A percentile compares a stretch with the other conserved stretches of the same genome.
phyloP scores from a whole-genome alignment of 2,329 filamentous ascomycete genomes.

The Colletotrichum liaoningense region DNA sequence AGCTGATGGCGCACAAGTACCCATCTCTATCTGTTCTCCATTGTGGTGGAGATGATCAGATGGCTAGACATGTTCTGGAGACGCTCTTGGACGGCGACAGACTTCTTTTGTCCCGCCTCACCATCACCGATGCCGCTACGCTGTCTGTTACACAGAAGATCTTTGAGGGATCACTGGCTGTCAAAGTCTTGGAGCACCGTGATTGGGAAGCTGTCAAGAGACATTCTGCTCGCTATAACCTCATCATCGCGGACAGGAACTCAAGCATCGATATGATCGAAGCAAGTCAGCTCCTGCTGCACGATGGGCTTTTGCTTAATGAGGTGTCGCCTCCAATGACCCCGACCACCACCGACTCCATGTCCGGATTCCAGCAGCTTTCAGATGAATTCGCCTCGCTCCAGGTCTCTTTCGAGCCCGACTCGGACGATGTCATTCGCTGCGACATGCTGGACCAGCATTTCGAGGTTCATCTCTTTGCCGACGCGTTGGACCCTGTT shows the following conservation, averaged over 20 bases:
- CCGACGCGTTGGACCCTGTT: neutral
- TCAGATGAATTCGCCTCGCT: neutral
- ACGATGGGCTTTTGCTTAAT: conserved; percentile 44
- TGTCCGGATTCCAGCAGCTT: neutral
- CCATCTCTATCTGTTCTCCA: conserved; percentile 53
- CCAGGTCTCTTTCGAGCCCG: neutral
- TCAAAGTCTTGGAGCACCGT: conserved; percentile 45
- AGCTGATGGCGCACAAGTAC: conserved; percentile 51
- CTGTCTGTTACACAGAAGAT: conserved; percentile 1
- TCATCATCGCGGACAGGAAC: conserved; percentile 43
- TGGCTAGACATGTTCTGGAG: conserved; percentile 42
- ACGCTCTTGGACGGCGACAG: conserved; percentile 41
- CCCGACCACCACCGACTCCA: conserved; percentile 4
- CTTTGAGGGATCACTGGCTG: conserved; percentile 34
- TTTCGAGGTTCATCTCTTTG: conserved; percentile 14
- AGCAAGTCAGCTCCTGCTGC: conserved; percentile 41
- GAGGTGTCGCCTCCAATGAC: conserved; percentile 15
- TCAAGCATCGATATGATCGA: conserved; percentile 27
- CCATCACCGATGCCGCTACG: conserved; percentile 39
- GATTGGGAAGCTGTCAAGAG: conserved; percentile 37
- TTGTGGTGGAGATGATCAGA: conserved; percentile 43
- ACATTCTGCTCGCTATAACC: conserved; percentile 44
- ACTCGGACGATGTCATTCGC: neutral
- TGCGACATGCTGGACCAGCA: conserved; percentile 18
- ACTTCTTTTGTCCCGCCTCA: conserved; percentile 49